These are phyloP conservation scores for Immersiporthe knoxdaviesiana DNA, from an alignment of 2,329 filamentous ascomycete species.

Conservation along the genomic window DNA sequence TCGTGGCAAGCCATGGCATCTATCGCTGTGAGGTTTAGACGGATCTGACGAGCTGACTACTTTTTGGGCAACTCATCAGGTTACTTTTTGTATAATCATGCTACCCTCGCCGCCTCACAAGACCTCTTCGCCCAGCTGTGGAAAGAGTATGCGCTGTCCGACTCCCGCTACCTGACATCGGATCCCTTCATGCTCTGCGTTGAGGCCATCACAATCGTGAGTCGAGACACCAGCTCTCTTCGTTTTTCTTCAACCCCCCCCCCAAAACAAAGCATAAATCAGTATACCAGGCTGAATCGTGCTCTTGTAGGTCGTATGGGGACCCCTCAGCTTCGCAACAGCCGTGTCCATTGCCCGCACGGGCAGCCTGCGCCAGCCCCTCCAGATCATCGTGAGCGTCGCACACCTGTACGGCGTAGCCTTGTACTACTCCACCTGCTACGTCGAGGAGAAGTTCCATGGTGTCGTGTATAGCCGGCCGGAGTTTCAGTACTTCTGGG, in stretches of 20 bases:
- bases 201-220: conserved; percentile 78
- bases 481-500: conserved; percentile 65
- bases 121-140: conserved; percentile 82
- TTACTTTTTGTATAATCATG: conserved; percentile 76
- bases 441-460: conserved; percentile 49
- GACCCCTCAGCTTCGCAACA: conserved; percentile 58
- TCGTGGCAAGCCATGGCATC: no score
- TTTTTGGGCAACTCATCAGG: conserved; percentile 47
- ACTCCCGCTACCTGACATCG: conserved; percentile 82
- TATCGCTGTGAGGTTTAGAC: background rate
- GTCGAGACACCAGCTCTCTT: conserved; percentile 35
- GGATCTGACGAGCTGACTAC: background rate
- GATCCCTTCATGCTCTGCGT: conserved; percentile 87
- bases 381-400: conserved; percentile 55
- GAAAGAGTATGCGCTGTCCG: conserved; percentile 89
- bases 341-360: conserved; percentile 49
- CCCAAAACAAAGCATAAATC: background rate
- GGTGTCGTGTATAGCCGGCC: conserved; percentile 59
- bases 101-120: conserved; percentile 66
- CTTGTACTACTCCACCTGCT: conserved; percentile 64
- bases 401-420: conserved; percentile 65
- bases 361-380: conserved; percentile 51
- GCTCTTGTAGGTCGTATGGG: conserved; percentile 54
- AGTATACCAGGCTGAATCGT: background rate
- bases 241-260: background rate